A percentile compares a stretch with the other conserved stretches of the same genome.
Evolutionary conservation across 148 eudicot genomes (phyloP).

Genomic region (Cornus controversa): DNA sequence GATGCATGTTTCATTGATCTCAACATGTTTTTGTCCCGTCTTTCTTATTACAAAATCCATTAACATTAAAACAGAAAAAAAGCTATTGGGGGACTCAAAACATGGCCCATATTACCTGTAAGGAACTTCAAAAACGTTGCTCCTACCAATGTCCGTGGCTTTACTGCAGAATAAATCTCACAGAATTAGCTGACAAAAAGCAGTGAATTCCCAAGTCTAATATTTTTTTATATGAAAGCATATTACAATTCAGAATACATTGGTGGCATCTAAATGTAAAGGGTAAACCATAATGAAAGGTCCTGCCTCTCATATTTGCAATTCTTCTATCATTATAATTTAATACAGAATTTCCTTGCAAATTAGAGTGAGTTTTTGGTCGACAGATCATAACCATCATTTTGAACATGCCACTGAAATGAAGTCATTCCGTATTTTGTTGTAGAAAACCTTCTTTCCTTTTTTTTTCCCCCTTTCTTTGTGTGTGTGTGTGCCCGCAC

Average conservation of each 20-base stretch:
- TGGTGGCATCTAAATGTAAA: background rate
- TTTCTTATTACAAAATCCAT: background rate
- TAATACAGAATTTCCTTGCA: background rate
- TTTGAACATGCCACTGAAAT: background rate
- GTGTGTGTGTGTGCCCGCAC: too few relatives aligned
- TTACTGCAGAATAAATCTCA: slow-evolving; percentile 42
- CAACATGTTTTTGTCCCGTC: background rate
- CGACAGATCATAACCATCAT: background rate
- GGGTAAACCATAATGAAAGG: background rate
- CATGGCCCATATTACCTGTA: slow-evolving; percentile 44
- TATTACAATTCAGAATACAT: background rate
- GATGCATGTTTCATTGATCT: background rate
- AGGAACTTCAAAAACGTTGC: slow-evolving; percentile 85
- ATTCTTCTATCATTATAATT: background rate
- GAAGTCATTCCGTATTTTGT: background rate
- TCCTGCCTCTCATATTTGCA: background rate
- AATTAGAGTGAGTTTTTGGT: too few relatives aligned
- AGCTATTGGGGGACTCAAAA: background rate
- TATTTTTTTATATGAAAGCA: background rate
- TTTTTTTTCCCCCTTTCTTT: background rate
- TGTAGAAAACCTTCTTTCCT: background rate
- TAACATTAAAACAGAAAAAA: background rate
- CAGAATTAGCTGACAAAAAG: slow-evolving; percentile 7
- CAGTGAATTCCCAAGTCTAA: background rate
- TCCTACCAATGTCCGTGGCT: slow-evolving; percentile 75